Evolutionary conservation across 2,329 filamentous ascomycete genomes (phyloP), one percentile per base, ranked within the genome.

Genomic region (Paraconiothyrium brasiliense): DNA sequence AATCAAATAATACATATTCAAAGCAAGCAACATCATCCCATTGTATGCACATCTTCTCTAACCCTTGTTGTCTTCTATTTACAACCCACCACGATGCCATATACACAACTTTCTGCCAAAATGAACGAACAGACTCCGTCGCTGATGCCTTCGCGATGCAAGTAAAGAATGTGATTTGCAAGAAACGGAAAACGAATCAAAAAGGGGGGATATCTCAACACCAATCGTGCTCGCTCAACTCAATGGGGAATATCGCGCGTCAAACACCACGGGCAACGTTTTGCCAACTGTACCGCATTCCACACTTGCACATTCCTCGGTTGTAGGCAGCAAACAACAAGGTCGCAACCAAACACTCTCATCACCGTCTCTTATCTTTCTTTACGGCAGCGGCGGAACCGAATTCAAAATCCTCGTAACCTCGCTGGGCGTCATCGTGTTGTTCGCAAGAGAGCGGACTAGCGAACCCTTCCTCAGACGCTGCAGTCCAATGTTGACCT

Each of bases 401-500:
- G 67, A 44, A 48, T 76, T 76, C 60, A 84, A 63, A 20, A 83
- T 52, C 44, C 72, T 72, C 44, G 72, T 73, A 32, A 81, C 73
- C 65, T 84, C 82, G 46, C 73, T 76, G 58, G 80, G 78, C 43
- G 85, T 81, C 76, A 89, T 80, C 27, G 82, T 82, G 58, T 81
- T 83, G 44, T 85, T 84, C 16, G 83, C 84, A 69, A 89, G 64
- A 32, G 82, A 80, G 60, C 86, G 78, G 34, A 87, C 85, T 68
- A 86, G 83, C 58, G 82, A 84, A 16, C 87, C 86, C 64, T 84
- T 83, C 51, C 83, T 79, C 63, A 90, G 76, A 30, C 84, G 80
- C 71, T 86, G 82, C 47, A 90, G 75, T 1, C 87, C 87, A 44
- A 86, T 77, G 0, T 84, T 85, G 22, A 89, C 83, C 73, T 90